Base-by-base conservation (phyloP, 2,329 filamentous ascomycete species). In the Nannizzia gypsea region DNA sequence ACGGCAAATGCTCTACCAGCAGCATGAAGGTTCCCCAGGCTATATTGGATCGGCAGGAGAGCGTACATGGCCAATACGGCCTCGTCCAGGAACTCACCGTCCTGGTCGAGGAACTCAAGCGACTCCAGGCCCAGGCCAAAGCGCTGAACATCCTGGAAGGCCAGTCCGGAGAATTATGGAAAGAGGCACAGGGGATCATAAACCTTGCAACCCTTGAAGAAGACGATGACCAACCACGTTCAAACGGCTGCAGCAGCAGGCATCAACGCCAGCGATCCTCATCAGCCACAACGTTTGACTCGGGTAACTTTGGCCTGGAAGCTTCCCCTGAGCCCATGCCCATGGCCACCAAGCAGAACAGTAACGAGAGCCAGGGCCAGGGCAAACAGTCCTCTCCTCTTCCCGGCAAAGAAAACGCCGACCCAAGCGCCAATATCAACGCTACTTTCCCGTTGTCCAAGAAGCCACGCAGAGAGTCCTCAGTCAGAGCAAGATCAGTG, bases 101-200 rank as follows among this genome's bases (percentile, higher is more conserved):
- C 8, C 69, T 86, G 17, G 85, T 86, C 50, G 83, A 86, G 69
- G 83, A 86, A 64, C 73, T 86, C 38, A 86, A 84, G 67, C 81
- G 83, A 58, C 76, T 86, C 61, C 78, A 80, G 22, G 72, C 79
- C 52, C 79, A 81, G 59, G 83, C 81, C 22, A 75, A 76, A 40
- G 70, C 74, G 42, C 72, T 85, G 48, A 76, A 78, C 50, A 76
- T 86, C 60, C 67, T 83, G 15, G 73, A 78, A 24, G 81, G 81
- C 1, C 72, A 77, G 2, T 78, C 82, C 24, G 74, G 75, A 56
- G 76, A 77, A 52, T 74, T 83, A 34, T 86, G 83, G 83, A 79
- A 80, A 66, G 83, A 86, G 69, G 83, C 85, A 17, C 83, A 85
- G 66, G 82, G 81, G 11, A 86, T 86, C 72, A 83, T 86, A 61